Conservation (phyloP, 2,329 filamentous ascomycete genomes). For the Tolypocladium ovalisporum region DNA sequence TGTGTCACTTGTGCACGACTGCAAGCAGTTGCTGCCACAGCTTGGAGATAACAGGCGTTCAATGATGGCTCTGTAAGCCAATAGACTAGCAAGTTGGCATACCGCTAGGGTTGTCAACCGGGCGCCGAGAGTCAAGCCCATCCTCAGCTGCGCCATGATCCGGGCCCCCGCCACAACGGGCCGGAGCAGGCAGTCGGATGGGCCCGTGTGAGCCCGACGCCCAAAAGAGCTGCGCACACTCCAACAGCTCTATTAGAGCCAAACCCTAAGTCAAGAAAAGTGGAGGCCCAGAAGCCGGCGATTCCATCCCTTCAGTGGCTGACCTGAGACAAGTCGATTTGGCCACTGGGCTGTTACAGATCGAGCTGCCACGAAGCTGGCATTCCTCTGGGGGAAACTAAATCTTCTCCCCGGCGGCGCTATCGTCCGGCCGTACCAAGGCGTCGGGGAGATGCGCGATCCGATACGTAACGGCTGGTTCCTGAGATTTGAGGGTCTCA, state of each 20-base stretch:
- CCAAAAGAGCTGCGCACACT: background rate
- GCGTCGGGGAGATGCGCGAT: background rate
- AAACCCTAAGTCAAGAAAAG: background rate
- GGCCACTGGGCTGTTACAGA: slow-evolving; percentile 1
- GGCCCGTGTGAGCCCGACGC: background rate
- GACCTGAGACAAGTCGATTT: background rate
- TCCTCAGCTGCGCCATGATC: background rate
- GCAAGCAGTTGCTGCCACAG: background rate
- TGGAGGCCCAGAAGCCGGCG: background rate
- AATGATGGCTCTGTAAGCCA: background rate
- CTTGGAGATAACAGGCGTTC: background rate
- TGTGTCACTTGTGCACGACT: background rate
- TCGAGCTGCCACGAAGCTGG: background rate
- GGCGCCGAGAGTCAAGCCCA: background rate
- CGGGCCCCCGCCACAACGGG: background rate
- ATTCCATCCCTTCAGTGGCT: slow-evolving; percentile 1
- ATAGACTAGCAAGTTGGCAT: no score
- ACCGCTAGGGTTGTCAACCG: background rate
- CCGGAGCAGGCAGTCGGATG: background rate
- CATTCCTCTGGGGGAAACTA: background rate
- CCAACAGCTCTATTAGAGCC: background rate
- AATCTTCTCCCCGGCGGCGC: background rate
- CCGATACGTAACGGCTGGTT: background rate
- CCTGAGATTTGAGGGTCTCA: background rate
- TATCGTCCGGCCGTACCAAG: background rate